Evolutionary conservation across 2,329 filamentous ascomycete genomes (phyloP).

Genomic region (Xenoacremonium recifei): DNA sequence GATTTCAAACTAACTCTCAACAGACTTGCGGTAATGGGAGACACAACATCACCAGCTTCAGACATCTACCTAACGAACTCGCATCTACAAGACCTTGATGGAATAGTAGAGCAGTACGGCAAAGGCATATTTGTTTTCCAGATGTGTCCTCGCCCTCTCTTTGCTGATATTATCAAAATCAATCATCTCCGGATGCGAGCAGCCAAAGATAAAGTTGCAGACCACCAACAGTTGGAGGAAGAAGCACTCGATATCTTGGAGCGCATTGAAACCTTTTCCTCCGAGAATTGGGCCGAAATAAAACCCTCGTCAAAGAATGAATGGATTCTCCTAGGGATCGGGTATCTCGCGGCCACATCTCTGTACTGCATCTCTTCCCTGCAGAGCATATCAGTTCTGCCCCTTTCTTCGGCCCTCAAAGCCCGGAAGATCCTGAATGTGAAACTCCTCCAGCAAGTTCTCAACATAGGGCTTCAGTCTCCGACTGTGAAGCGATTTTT

Average conservation of each 20-base stretch:
- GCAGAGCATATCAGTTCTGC: conserved; percentile 30
- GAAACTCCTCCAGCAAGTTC: not conserved
- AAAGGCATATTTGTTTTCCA: conserved; percentile 20
- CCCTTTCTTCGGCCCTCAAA: conserved; percentile 3
- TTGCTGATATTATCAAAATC: conserved; percentile 33
- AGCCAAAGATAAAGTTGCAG: not conserved
- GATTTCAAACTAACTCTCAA: conserved; percentile 9
- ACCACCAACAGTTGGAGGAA: not conserved
- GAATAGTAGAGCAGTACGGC: conserved; percentile 21
- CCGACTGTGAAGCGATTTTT: not conserved
- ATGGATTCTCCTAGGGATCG: conserved; percentile 27
- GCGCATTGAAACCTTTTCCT: conserved; percentile 28
- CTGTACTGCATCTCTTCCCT: conserved; percentile 38
- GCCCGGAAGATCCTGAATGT: not conserved
- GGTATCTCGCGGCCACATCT: conserved; percentile 30
- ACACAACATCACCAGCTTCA: conserved; percentile 35
- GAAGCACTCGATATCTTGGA: conserved; percentile 14
- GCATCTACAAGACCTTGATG: conserved; percentile 25
- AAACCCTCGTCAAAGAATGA: conserved; percentile 21
- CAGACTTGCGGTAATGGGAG: conserved; percentile 31
- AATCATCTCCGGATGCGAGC: conserved; percentile 30
- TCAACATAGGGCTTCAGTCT: not conserved
- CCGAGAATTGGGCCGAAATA: conserved; percentile 27
- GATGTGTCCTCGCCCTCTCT: conserved; percentile 30
- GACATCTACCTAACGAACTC: conserved; percentile 24